Conservation (phyloP, 2,329 filamentous ascomycete genomes). For the Ilyonectria destructans region DNA sequence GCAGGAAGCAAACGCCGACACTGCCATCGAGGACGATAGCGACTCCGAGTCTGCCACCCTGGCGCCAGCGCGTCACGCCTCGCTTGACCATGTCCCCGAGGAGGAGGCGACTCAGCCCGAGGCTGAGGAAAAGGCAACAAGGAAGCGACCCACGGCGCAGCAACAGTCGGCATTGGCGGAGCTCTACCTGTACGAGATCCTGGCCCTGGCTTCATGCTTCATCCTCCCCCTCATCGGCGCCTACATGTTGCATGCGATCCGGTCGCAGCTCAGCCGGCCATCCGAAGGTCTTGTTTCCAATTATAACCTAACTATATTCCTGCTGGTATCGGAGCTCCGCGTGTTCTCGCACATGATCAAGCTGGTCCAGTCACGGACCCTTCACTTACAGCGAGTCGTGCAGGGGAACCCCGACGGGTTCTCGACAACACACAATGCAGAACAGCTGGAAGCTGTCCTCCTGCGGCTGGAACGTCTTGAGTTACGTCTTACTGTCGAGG, state of each 20-base stretch:
- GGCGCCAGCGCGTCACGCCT: constrained; percentile 37
- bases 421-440: constrained; percentile 50
- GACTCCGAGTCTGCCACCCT: constrained; percentile 55
- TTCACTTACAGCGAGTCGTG: constrained; percentile 86
- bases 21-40: constrained; percentile 63
- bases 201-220: constrained; percentile 86
- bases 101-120: constrained; percentile 48
- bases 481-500: constrained; percentile 58
- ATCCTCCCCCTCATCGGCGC: constrained; percentile 84
- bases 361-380: constrained; percentile 83
- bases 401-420: constrained; percentile 64
- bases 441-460: constrained; percentile 71
- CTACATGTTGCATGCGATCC: constrained; percentile 86
- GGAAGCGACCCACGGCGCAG: constrained; percentile 38
- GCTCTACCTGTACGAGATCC: constrained; percentile 81
- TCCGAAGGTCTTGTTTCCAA: constrained; percentile 92
- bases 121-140: constrained; percentile 33
- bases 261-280: constrained; percentile 84
- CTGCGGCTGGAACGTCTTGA: constrained; percentile 82
- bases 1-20: constrained; percentile 62
- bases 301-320: constrained; percentile 93
- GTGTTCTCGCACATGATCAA: constrained; percentile 87
- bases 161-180: constrained; percentile 69
- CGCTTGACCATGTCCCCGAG: constrained; percentile 64
- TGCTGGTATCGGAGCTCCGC: constrained; percentile 88